A percentile compares a stretch with the other conserved stretches of the same genome.
Evolutionary conservation across 148 eudicot species (phyloP).

Genomic region (Tetragonia tetragonoides): DNA sequence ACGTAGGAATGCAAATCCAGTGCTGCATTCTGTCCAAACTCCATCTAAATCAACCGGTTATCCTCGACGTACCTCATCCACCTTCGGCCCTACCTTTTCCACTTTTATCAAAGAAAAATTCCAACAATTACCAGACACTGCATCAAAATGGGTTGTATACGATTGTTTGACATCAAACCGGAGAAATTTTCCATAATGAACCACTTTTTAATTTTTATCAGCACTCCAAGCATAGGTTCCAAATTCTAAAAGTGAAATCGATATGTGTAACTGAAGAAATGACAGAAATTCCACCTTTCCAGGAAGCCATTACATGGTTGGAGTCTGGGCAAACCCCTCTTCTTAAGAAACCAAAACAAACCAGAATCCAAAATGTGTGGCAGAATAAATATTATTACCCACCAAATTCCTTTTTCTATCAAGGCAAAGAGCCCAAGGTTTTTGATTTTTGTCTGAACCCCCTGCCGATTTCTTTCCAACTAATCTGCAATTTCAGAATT

Average conservation of each 20-base stretch:
- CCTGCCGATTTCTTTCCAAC: too few species aligned
- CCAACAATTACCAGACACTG: neutral
- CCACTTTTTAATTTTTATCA: neutral
- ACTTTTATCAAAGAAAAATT: neutral
- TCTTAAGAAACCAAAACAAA: neutral
- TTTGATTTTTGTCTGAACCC: too few species aligned
- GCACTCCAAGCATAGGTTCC: neutral
- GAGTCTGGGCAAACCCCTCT: neutral
- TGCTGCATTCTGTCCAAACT: neutral
- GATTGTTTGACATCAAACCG: neutral
- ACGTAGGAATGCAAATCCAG: neutral
- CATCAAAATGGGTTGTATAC: neutral
- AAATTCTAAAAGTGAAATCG: neutral
- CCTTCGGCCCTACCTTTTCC: neutral
- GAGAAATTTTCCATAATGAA: neutral
- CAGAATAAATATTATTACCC: neutral
- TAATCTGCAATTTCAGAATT: too few species aligned
- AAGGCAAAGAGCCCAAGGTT: neutral
- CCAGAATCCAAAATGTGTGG: neutral
- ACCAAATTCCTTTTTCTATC: neutral
- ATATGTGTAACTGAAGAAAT: neutral
- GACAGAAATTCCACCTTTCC: neutral
- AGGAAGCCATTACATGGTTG: neutral
- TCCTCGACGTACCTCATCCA: neutral
- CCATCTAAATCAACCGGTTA: neutral